Conservation (phyloP, 2,329 filamentous ascomycete genomes). For the Tolypocladium nubicola region DNA sequence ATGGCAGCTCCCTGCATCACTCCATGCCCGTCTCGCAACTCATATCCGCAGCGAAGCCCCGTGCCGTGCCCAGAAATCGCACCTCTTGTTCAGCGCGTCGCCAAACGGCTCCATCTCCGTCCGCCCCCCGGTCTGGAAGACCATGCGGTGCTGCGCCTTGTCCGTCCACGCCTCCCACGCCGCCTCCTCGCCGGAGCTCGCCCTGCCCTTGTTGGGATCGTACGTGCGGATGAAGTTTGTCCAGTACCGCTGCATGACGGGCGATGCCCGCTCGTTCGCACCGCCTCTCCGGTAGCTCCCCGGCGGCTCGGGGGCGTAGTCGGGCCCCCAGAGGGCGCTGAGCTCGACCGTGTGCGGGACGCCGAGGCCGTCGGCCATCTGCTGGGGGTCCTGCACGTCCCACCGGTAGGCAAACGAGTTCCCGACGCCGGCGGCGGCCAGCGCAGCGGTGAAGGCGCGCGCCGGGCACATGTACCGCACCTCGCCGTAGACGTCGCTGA, state of each 20-base stretch:
- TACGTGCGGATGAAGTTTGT: slow-evolving; percentile 57
- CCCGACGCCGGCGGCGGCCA: slow-evolving; percentile 19
- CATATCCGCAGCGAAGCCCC: slow-evolving; percentile 11
- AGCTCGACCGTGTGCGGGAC: slow-evolving; percentile 59
- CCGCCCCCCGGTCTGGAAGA: slow-evolving; percentile 27
- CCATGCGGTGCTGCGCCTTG: slow-evolving; percentile 18
- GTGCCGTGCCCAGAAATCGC: slow-evolving; percentile 13
- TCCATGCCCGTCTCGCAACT: background rate
- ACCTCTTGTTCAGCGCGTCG: slow-evolving; percentile 13
- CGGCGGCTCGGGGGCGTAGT: slow-evolving; percentile 40
- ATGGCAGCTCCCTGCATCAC: background rate
- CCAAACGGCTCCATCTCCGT: slow-evolving; percentile 27
- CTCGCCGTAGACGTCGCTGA: slow-evolving; percentile 23
- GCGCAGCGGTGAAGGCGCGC: slow-evolving; percentile 16
- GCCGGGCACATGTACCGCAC: slow-evolving; percentile 24
- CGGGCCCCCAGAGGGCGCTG: slow-evolving; percentile 56
- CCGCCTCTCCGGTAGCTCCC: slow-evolving; percentile 40
- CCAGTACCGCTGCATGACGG: slow-evolving; percentile 61
- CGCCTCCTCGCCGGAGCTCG: slow-evolving; percentile 17
- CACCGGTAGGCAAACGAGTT: slow-evolving; percentile 59
- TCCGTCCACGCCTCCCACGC: slow-evolving; percentile 29
- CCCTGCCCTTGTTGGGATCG: slow-evolving; percentile 46
- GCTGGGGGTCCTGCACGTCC: slow-evolving; percentile 49
- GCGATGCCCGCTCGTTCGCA: slow-evolving; percentile 46
- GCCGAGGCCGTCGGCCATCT: slow-evolving; percentile 44